phyloP scores from a whole-genome alignment of 257 asterid genomes.

The Petunia axillaris region DNA sequence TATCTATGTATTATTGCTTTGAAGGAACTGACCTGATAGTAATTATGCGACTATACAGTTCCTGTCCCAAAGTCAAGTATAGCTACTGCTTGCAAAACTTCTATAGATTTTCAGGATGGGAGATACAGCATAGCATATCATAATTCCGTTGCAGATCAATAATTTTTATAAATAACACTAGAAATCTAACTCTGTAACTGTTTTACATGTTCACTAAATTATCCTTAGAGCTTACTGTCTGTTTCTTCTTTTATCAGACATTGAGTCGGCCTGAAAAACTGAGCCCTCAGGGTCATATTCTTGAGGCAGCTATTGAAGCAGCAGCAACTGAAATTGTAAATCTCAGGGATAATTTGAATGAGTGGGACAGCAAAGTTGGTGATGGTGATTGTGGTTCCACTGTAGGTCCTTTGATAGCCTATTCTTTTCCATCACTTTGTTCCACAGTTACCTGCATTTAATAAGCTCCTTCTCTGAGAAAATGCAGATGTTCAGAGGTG shows the following conservation, averaged over 20 bases:
- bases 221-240: background rate
- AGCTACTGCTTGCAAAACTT: background rate
- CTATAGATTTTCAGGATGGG: constrained; percentile 10
- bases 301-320: constrained; percentile 91
- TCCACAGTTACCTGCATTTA: constrained; percentile 17
- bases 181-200: too few relatives aligned
- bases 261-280: constrained; percentile 68
- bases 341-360: constrained; percentile 76
- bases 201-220: too few relatives aligned
- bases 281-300: constrained; percentile 59
- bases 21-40: background rate
- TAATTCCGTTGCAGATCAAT: constrained; percentile 16
- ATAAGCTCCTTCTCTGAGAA: constrained; percentile 29
- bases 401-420: constrained; percentile 51
- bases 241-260: constrained; percentile 50
- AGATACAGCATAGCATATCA: constrained; percentile 10
- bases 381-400: constrained; percentile 99
- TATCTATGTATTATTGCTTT: background rate
- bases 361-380: constrained; percentile 96
- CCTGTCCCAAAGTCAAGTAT: constrained; percentile 3
- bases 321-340: constrained; percentile 72
- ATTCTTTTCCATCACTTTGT: constrained; percentile 23
- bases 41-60: background rate
- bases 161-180: too few relatives aligned
- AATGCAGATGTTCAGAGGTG: constrained; percentile 85